Evolutionary conservation across 225 moss, liverwort and hornwort genomes (phyloP).

Genomic region (Climacium dendroides): DNA sequence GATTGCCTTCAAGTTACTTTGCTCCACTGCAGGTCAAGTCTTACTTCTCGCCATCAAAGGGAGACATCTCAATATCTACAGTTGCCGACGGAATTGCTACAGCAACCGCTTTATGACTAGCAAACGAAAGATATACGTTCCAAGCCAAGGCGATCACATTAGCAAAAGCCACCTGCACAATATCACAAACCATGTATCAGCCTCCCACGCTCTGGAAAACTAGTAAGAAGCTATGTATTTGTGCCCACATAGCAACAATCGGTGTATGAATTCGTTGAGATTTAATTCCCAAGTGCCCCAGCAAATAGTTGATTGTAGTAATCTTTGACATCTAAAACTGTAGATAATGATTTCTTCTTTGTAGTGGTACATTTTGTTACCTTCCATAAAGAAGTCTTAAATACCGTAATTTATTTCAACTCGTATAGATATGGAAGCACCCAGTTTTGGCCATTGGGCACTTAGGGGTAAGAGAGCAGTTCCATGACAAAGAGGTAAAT

Average conservation of each 20-base stretch:
- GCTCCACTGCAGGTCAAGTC: background rate
- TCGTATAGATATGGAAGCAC: background rate
- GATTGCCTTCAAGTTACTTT: background rate
- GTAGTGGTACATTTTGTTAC: background rate
- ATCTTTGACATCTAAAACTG: background rate
- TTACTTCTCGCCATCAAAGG: conserved; percentile 7
- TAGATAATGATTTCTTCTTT: background rate
- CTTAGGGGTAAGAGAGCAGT: background rate
- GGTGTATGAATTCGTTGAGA: background rate
- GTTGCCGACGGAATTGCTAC: conserved; percentile 14
- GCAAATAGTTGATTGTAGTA: background rate
- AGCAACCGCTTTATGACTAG: conserved; percentile 38
- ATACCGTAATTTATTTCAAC: background rate
- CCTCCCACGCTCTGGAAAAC: background rate
- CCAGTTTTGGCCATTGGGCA: background rate
- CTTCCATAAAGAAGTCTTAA: background rate
- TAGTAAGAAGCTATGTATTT: background rate
- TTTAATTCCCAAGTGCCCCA: background rate
- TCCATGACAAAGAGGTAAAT: background rate
- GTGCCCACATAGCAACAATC: background rate
- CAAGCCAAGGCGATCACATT: conserved; percentile 49
- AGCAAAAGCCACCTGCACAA: conserved; percentile 45
- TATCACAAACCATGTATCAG: background rate
- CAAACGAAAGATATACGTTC: conserved; percentile 59
- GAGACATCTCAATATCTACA: conserved; percentile 28